Evolutionary conservation across 2,329 filamentous ascomycete species (phyloP).

Genomic region (Biscogniauxia marginata): DNA sequence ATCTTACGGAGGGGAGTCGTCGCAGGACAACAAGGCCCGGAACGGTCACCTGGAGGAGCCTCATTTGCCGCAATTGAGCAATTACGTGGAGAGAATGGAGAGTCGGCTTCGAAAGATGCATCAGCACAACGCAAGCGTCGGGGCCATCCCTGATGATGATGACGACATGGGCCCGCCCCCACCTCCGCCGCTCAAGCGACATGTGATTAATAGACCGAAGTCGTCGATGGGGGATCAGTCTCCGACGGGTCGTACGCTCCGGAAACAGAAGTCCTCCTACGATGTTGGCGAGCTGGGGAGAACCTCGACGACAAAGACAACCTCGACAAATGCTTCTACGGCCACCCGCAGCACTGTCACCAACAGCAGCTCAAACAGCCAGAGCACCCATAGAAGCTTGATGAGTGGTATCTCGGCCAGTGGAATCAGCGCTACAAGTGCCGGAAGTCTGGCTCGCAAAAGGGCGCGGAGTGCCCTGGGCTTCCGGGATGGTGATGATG

Average conservation of each 20-base stretch:
- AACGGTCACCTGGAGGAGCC: slow-evolving; percentile 47
- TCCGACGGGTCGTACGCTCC: slow-evolving; percentile 47
- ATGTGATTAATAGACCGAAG: slow-evolving; percentile 53
- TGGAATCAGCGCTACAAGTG: slow-evolving; percentile 90
- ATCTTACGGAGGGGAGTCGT: slow-evolving; percentile 56
- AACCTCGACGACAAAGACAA: slow-evolving; percentile 87
- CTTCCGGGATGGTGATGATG: slow-evolving; percentile 49
- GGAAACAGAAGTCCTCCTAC: slow-evolving; percentile 72
- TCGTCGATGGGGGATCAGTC: slow-evolving; percentile 52
- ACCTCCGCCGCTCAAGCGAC: slow-evolving; percentile 47
- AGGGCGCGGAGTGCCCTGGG: slow-evolving; percentile 68
- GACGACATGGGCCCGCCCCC: slow-evolving; percentile 25
- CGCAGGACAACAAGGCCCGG: slow-evolving; percentile 45
- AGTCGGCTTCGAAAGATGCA: slow-evolving; percentile 73
- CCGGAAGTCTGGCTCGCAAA: slow-evolving; percentile 84
- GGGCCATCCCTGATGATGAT: slow-evolving; percentile 36
- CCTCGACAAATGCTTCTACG: slow-evolving; percentile 73
- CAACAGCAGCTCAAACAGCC: slow-evolving; percentile 65
- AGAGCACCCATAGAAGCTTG: slow-evolving; percentile 77
- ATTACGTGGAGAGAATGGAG: slow-evolving; percentile 92
- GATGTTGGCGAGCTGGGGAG: slow-evolving; percentile 74
- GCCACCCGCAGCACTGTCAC: slow-evolving; percentile 67
- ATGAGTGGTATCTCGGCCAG: slow-evolving; percentile 94
- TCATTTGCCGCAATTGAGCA: slow-evolving; percentile 70
- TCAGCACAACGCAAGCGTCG: slow-evolving; percentile 50